phyloP scores from a whole-genome alignment of 331 rosid genomes.

The Pyracantha coccinea region DNA sequence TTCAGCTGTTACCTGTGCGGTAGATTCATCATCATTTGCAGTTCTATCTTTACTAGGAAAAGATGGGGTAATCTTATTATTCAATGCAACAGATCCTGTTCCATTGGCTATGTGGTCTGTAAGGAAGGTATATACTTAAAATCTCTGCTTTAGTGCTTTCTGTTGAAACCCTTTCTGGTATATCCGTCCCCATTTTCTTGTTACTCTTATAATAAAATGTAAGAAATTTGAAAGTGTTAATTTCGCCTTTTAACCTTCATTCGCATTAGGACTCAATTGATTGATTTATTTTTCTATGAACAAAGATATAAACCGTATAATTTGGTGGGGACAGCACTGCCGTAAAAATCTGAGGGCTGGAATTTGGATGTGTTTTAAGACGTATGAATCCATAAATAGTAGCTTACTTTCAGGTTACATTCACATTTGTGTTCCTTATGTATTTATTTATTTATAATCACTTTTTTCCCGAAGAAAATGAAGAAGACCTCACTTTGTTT shows the following conservation, averaged over 20 bases:
- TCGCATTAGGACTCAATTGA: not conserved
- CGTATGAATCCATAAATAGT: not conserved
- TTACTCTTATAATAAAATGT: not conserved
- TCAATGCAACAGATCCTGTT: slow-evolving; percentile 60
- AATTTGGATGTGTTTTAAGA: not conserved
- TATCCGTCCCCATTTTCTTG: not conserved
- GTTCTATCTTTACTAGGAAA: slow-evolving; percentile 40
- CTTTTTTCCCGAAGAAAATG: not conserved
- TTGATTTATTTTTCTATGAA: not conserved
- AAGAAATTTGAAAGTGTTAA: not conserved
- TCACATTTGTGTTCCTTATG: not conserved
- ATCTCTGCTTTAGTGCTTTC: not conserved
- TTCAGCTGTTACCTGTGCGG: slow-evolving; percentile 76
- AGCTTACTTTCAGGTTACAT: not conserved
- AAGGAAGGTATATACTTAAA: slow-evolving; percentile 45
- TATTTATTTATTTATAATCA: not conserved
- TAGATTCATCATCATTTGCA: slow-evolving; percentile 56
- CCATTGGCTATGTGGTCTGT: slow-evolving; percentile 78
- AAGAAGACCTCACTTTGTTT: not conserved
- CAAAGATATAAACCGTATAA: not conserved
- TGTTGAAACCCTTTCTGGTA: not conserved
- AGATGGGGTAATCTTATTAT: slow-evolving; percentile 67
- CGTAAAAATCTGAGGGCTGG: not conserved
- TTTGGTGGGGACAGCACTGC: not conserved
- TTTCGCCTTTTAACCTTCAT: not conserved